These are phyloP conservation scores for Hymenoscyphus occultus DNA, from an alignment of 2,329 filamentous ascomycete genomes.

Conservation along the genomic window DNA sequence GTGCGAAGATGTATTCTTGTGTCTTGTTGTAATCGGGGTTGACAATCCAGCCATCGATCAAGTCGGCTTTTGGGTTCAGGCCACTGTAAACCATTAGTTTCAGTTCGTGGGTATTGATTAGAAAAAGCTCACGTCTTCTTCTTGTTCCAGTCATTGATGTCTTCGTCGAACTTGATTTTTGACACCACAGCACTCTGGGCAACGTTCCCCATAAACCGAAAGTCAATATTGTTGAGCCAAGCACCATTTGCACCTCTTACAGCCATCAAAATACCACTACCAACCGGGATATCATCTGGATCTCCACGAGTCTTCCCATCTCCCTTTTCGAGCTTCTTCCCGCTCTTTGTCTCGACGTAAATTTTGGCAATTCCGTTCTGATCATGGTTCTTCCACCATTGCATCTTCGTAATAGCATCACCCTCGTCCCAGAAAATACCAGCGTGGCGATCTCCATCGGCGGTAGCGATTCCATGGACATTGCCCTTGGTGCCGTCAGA, in stretches of 20 bases:
- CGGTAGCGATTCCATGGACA: neutral
- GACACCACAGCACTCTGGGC: neutral
- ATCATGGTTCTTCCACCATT: neutral
- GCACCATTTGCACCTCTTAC: neutral
- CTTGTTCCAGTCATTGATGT: conserved; percentile 8
- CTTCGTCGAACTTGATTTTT: conserved; percentile 3
- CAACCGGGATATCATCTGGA: neutral
- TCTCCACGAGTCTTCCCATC: neutral
- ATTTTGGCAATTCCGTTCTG: neutral
- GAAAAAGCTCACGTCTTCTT: neutral
- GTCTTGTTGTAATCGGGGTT: conserved; percentile 7
- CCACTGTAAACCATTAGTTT: neutral
- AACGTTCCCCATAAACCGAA: neutral
- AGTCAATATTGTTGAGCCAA: neutral
- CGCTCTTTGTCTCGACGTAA: neutral
- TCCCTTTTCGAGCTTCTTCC: conserved; percentile 1
- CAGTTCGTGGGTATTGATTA: neutral
- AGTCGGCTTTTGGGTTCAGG: neutral
- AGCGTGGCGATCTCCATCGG: conserved; percentile 1
- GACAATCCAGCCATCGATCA: neutral
- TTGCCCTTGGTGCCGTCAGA: conserved; percentile 6
- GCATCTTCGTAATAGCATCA: conserved; percentile 8
- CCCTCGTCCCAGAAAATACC: conserved; percentile 1
- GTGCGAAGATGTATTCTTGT: neutral
- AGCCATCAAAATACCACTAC: conserved; percentile 3